Percentiles rank a stretch among this genome's conserved stretches.
These are phyloP conservation scores for Oryza brachyantha DNA, from an alignment of 176 grass and related monocot species.

Conservation along the genomic window DNA sequence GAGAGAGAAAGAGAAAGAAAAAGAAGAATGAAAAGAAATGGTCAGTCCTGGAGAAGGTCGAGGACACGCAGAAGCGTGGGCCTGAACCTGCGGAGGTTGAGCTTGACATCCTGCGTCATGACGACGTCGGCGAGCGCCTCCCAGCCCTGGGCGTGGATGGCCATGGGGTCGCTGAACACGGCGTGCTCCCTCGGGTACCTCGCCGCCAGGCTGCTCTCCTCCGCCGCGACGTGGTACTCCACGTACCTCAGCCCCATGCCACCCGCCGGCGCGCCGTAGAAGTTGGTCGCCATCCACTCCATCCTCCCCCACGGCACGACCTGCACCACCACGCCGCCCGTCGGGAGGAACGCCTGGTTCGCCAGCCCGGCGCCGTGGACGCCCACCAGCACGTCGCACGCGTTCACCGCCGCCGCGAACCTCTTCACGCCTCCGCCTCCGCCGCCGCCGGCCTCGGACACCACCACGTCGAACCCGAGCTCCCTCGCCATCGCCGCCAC, in stretches of 20 bases:
- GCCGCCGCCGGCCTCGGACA: constrained; percentile 50
- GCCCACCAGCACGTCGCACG: constrained; percentile 53
- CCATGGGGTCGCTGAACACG: constrained; percentile 61
- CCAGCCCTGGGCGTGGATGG: constrained; percentile 61
- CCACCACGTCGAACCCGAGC: constrained; percentile 46
- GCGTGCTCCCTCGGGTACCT: constrained; percentile 49
- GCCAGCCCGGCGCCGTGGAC: constrained; percentile 63
- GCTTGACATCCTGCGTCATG: constrained; percentile 59
- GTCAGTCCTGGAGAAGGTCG: constrained; percentile 56
- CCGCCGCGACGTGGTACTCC: constrained; percentile 45
- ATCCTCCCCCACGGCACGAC: constrained; percentile 65
- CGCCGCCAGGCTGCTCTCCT: constrained; percentile 50
- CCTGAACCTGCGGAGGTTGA: constrained; percentile 53
- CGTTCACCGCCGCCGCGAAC: constrained; percentile 57
- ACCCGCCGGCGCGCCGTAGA: constrained; percentile 52
- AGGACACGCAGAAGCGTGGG: constrained; percentile 48
- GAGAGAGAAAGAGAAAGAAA: too few species aligned
- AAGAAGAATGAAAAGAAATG: constrained; percentile 17
- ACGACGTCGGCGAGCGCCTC: constrained; percentile 34
- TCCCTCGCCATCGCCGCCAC: constrained; percentile 31
- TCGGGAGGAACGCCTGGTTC: constrained; percentile 52
- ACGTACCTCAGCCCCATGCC: constrained; percentile 58
- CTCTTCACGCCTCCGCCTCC: constrained; percentile 34
- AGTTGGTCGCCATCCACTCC: constrained; percentile 77
- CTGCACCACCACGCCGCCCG: constrained; percentile 45